Percentiles rank a stretch among this genome's conserved stretches.
phyloP scores from a whole-genome alignment of 805 yeast genomes.

The Torulaspora quercuum region DNA sequence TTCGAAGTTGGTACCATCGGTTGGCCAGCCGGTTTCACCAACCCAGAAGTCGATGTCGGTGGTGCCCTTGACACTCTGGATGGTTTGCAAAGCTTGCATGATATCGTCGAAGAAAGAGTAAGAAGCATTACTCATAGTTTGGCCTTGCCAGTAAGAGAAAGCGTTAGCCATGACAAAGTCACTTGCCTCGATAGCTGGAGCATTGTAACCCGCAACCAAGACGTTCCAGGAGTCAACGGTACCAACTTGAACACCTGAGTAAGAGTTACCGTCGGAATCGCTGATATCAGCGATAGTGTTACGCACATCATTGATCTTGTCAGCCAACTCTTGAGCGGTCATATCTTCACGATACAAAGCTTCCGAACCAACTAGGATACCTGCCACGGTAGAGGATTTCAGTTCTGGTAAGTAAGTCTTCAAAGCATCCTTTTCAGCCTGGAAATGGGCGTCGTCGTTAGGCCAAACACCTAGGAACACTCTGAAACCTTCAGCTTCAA shows the following conservation, averaged over 20 bases:
- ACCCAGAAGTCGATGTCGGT: constrained; percentile 89
- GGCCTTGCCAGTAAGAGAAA: constrained; percentile 99
- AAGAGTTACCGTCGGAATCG: constrained; percentile 80
- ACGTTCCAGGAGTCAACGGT: constrained; percentile 96
- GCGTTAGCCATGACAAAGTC: constrained; percentile 92
- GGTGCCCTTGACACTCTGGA: constrained; percentile 82
- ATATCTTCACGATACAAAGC: constrained; percentile 88
- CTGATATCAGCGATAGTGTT: constrained; percentile 53
- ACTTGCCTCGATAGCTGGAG: constrained; percentile 70
- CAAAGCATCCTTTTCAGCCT: constrained; percentile 71
- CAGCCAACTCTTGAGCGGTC: constrained; percentile 70
- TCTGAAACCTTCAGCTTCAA: constrained; percentile 70
- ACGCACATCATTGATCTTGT: constrained; percentile 60
- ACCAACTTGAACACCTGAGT: constrained; percentile 72
- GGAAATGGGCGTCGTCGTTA: constrained; percentile 73
- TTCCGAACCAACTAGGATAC: constrained; percentile 90
- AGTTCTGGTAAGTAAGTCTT: constrained; percentile 65
- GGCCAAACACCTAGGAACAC: constrained; percentile 92
- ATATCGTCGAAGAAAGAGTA: constrained; percentile 94
- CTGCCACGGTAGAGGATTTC: constrained; percentile 64
- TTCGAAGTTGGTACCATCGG: constrained; percentile 73
- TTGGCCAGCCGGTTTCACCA: constrained; percentile 98
- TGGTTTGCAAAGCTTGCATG: constrained; percentile 91
- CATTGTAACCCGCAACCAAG: constrained; percentile 71
- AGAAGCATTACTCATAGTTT: constrained; percentile 74